These are phyloP conservation scores for Hirsutella rhossiliensis DNA, from an alignment of 2,329 filamentous ascomycete genomes.

Conservation along the genomic window DNA sequence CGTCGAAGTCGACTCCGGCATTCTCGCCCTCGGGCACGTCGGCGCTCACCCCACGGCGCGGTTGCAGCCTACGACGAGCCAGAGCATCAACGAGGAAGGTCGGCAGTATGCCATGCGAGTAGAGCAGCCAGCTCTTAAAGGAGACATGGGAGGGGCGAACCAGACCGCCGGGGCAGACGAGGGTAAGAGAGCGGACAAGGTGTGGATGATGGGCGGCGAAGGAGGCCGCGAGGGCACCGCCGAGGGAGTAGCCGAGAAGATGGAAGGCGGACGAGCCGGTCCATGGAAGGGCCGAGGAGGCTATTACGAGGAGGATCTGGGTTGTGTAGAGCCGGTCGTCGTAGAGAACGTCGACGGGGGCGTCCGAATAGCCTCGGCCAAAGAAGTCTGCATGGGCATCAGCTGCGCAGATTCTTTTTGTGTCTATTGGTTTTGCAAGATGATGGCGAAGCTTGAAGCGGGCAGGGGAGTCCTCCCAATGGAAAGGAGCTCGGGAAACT, in stretches of 20 bases:
- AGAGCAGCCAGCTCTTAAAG: conserved; percentile 49
- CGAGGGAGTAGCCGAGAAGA: conserved; percentile 68
- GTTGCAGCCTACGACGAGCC: conserved; percentile 36
- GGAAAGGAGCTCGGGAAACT: conserved; percentile 14
- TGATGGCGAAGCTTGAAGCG: no score
- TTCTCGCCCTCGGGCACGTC: conserved; percentile 27
- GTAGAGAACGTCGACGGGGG: conserved; percentile 46
- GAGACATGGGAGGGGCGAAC: conserved; percentile 51
- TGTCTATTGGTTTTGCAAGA: neutral
- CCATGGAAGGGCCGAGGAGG: conserved; percentile 50
- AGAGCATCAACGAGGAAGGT: conserved; percentile 42
- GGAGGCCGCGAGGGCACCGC: conserved; percentile 58
- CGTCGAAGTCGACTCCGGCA: conserved; percentile 29
- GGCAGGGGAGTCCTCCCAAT: no score
- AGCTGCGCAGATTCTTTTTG: neutral
- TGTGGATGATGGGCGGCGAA: conserved; percentile 60
- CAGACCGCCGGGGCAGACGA: conserved; percentile 58
- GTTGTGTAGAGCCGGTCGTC: conserved; percentile 52
- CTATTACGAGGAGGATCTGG: conserved; percentile 53
- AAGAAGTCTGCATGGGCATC: conserved; percentile 45
- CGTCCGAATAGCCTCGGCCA: conserved; percentile 67
- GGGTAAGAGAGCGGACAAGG: conserved; percentile 48
- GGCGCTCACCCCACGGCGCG: conserved; percentile 21
- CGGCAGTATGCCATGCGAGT: conserved; percentile 47
- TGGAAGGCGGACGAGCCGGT: conserved; percentile 45